These are phyloP conservation scores for Phytophthora tentaculata DNA, from an alignment of 352 stramenopile species.

Conservation along the genomic window DNA sequence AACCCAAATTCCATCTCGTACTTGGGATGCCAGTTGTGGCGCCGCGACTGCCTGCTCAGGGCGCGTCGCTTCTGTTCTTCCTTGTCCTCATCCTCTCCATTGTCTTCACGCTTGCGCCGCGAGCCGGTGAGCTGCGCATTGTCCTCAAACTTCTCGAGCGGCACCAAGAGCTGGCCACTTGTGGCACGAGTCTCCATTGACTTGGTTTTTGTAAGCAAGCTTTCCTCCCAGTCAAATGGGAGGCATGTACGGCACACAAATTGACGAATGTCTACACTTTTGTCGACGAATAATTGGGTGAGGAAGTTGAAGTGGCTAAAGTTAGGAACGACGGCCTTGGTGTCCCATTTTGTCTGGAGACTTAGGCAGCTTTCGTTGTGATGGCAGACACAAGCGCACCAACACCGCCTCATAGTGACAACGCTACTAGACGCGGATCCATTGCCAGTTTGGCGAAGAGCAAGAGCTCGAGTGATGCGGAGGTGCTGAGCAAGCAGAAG, in stretches of 20 bases:
- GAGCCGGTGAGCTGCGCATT: slow-evolving; percentile 31
- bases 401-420: slow-evolving; percentile 8
- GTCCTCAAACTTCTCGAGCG: slow-evolving; percentile 51
- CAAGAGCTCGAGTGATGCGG: slow-evolving; percentile 25
- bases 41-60: slow-evolving; percentile 53
- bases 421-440: slow-evolving; percentile 17
- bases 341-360: too few relatives aligned
- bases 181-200: slow-evolving; percentile 9
- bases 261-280: slow-evolving; percentile 9
- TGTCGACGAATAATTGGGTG: not conserved
- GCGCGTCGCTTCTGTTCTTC: slow-evolving; percentile 44
- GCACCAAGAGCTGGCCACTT: slow-evolving; percentile 43
- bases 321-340: too few relatives aligned
- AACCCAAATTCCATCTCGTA: slow-evolving; percentile 87
- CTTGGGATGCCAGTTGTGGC: slow-evolving; percentile 83
- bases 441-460: slow-evolving; percentile 16
- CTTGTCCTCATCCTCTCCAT: slow-evolving; percentile 54
- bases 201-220: not conserved
- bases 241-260: slow-evolving; percentile 20
- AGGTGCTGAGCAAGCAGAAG: slow-evolving; percentile 44
- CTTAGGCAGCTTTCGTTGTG: too few relatives aligned
- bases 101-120: slow-evolving; percentile 50
- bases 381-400: slow-evolving; percentile 16
- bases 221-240: slow-evolving; percentile 14
- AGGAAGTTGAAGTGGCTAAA: slow-evolving; percentile 9